Evolutionary conservation across 805 yeast genomes (phyloP), one percentile per base, ranked within the genome.

Genomic region (Wickerhamomyces bovis): DNA sequence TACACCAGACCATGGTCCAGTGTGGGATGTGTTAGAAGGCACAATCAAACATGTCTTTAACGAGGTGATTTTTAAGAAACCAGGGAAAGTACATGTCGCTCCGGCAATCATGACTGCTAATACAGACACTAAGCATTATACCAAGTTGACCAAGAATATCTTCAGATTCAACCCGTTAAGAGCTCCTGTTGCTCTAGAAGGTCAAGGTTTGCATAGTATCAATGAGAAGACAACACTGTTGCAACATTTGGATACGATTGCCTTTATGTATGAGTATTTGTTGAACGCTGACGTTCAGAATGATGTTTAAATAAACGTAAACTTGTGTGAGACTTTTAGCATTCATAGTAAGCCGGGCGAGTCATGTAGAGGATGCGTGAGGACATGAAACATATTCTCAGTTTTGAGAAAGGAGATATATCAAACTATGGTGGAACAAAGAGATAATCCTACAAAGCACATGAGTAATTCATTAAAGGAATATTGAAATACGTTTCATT

Each of bases 101-200:
- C 51, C 51, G 22, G 41, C 40, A 33, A 23, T 83, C 38, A 76
- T 80, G 74, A 71, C 84, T 7, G 89, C 83, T 19, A 84, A 83
- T 61, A 85, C 90, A 2, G 92, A 85, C 58, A 83, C 89, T 6
- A 69, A 71, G 48, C 70, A 74, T 55, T 85, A 81, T 64, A 81
- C 87, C 87, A 60, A 66, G 40, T 65, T 85, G 53, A 76, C 83
- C 3, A 62, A 68, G 38, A 75, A 83, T 56, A 81, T 85, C 41
- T 85, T 71, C 65, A 70, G 90, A 47, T 80, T 65, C 42, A 53
- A 54, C 16, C 68, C 67, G 36, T 56, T 59, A 23, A 42, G 51
- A 39, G 28, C 36, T 25, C 43, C 28, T 21, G 39, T 22, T 25
- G 50, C 40, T 22, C 42, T 41, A 23, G 28, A 38, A 8, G 36